Base-by-base conservation (phyloP, 306 rosid species). In the Adenanthera pavonina region DNA sequence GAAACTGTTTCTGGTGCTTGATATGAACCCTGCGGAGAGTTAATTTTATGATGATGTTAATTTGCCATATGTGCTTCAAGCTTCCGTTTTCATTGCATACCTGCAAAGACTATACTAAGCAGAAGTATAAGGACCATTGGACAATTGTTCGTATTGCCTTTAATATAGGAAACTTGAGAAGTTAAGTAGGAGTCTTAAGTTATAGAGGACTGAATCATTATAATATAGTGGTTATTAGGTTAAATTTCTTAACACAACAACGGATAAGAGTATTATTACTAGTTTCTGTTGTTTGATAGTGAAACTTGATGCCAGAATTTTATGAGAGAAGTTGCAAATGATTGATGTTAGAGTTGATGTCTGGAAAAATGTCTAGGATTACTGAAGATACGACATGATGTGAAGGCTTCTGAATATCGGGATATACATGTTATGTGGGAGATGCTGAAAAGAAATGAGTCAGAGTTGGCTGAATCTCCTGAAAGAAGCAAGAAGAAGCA, bases 341-440 rank as follows among this genome's bases (percentile, higher is more conserved):
- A 56, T 54, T 73, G 20, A 77, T 49, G 53, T n/a, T 59, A 15
- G 25, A 57, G 71, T 20, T 61, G 43, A 46, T 72, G 12, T 71
- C 47, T 12, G 52, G 66, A 76, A 78, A 82, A 61, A 38, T 75
- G 44, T 78, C 41, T 84, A 94, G 97, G 97, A 43, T 35, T 90
- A 3, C 53, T 82, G 80, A 90, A 89, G 83, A 87, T 94, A 43
- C 80, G 85, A 8, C 81, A 77, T 25, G 97, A 95, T 74, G 91
- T 95, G 79, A 88, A 81, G 68, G 82, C 92, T 6, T 91, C 97
- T 51, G 88, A 92, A 67, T 90, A 95, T 36, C 91, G 90, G 33
- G 98, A 95, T 71, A 92, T 95, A 85, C 94, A 77, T 14, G 92
- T 92, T 75, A 91, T 92, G 98, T 95, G 98, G 98, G 93, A 90